A percentile compares a stretch with the other conserved stretches of the same genome.
Conservation (phyloP, 345 rosid species). For the Dipteronia sinensis region DNA sequence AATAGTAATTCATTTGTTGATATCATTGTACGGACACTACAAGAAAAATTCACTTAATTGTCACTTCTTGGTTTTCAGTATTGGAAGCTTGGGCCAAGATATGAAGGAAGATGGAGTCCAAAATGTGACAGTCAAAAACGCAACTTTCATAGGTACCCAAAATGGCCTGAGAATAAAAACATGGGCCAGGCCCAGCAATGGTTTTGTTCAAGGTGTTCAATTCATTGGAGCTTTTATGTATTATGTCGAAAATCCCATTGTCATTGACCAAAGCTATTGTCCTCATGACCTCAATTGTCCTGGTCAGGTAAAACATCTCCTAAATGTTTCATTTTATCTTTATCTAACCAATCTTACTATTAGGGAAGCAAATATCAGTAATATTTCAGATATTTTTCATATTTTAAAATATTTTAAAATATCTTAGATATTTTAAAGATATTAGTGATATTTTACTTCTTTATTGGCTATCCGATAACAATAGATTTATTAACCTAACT, state of each 20-base stretch:
- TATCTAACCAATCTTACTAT: neutral
- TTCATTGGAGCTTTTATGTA: constrained; percentile 46
- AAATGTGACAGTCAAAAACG: constrained; percentile 48
- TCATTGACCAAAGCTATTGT: constrained; percentile 67
- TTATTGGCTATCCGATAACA: too few species aligned
- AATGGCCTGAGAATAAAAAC: constrained; percentile 73
- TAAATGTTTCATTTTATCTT: too few species aligned
- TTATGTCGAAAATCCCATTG: constrained; percentile 48
- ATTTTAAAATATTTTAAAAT: too few species aligned
- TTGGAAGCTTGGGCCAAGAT: constrained; percentile 57
- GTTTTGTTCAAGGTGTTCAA: constrained; percentile 49
- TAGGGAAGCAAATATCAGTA: too few species aligned
- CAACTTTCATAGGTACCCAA: constrained; percentile 39
- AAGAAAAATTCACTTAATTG: too few species aligned
- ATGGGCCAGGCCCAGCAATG: constrained; percentile 65
- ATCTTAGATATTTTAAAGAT: too few species aligned
- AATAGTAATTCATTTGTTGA: too few species aligned
- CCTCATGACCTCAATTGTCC: constrained; percentile 54
- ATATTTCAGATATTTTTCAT: too few species aligned
- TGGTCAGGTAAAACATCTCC: neutral
- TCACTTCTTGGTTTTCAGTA: constrained; percentile 35
- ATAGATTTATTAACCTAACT: neutral
- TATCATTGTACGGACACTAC: too few species aligned
- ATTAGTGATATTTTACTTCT: too few species aligned
- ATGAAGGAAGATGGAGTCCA: constrained; percentile 50